Base-by-base conservation (phyloP, 148 eudicot species). In the Vaccinium macrocarpon region DNA sequence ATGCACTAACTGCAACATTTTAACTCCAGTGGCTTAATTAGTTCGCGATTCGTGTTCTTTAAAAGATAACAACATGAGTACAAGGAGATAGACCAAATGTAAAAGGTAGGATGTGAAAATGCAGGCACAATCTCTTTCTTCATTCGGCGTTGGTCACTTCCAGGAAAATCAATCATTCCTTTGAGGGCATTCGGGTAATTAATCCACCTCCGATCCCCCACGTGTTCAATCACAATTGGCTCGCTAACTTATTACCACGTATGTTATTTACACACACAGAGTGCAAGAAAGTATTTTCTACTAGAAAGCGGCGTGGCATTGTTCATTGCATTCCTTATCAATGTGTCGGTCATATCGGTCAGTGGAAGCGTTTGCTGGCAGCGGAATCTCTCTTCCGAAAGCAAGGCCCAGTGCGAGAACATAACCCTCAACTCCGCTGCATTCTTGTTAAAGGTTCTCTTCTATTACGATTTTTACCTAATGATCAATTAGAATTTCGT, bases 381-480 rank as follows among this genome's bases (percentile, higher is more conserved):
- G 6, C 74, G 0, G 14, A 62, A 62, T 49, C 15, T 83, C 6
- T 59, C 81, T 25, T 18, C 51, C 6, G 57, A 56, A 62, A 62
- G 57, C 27, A 10, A 62, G 48, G 53, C 32, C 57, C 68, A 57
- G 2, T 76, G 85, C 38, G 51, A 77, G n/a, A 10, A 49, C 23
- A 76, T 83, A 35, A 61, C 81, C 77, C 85, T 83, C n/a, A 68
- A 77, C 18, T 83, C 85, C 1, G 85, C 85, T 10, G 75, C 85
- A 49, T 50, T 83, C 81, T 61, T 83, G 74, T 72, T 83, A 2
- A 83, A 83, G 85, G 81, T 77, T 13, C 23, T 23, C 11, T 42
- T 23, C 11, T 42, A 42, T 5, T 42, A n/a, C 16, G 8, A 56
- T 75, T 10, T 10, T 77, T 10, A 50, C 75, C 19, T n/a, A 5